phyloP scores from a whole-genome alignment of 768 basidiomycete species.

The Leccinum fibrillosum region DNA sequence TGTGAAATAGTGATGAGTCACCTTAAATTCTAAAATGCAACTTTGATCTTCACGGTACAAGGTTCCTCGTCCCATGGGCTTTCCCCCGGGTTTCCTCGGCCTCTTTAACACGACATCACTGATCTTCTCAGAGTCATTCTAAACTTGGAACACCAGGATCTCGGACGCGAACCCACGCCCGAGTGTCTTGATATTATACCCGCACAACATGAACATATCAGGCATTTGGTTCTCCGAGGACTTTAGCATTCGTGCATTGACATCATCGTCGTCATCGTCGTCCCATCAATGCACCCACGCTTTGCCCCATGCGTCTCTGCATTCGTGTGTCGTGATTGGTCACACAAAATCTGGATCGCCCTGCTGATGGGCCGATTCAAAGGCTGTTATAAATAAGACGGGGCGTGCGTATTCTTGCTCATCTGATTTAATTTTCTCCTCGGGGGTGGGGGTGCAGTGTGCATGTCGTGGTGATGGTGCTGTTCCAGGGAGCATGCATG shows the following conservation, averaged over 20 bases:
- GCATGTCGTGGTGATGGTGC: not conserved
- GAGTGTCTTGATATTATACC: not conserved
- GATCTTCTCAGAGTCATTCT: slow-evolving; percentile 3
- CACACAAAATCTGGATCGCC: not conserved
- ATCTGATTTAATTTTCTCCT: not conserved
- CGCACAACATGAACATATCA: not conserved
- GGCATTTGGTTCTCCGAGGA: slow-evolving; percentile 13
- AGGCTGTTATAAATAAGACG: not conserved
- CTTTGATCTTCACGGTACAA: not conserved
- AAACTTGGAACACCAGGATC: not conserved
- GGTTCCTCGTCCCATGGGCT: not conserved
- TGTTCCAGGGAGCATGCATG: not conserved
- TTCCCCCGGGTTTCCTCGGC: not conserved
- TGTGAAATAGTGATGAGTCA: not conserved
- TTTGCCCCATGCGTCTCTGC: not conserved
- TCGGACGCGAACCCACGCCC: not conserved
- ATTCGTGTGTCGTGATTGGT: not conserved
- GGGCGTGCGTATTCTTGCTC: not conserved
- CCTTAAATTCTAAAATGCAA: not conserved
- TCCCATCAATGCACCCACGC: not conserved
- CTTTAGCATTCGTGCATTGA: not conserved
- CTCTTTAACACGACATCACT: slow-evolving; percentile 2
- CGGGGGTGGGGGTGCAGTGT: not conserved
- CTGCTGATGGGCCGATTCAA: not conserved
- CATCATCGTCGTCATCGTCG: not conserved